A percentile compares a stretch with the other conserved stretches of the same genome.
These are phyloP conservation scores for Tetraselmis striata DNA, from an alignment of 139 green algal species.

Conservation along the genomic window DNA sequence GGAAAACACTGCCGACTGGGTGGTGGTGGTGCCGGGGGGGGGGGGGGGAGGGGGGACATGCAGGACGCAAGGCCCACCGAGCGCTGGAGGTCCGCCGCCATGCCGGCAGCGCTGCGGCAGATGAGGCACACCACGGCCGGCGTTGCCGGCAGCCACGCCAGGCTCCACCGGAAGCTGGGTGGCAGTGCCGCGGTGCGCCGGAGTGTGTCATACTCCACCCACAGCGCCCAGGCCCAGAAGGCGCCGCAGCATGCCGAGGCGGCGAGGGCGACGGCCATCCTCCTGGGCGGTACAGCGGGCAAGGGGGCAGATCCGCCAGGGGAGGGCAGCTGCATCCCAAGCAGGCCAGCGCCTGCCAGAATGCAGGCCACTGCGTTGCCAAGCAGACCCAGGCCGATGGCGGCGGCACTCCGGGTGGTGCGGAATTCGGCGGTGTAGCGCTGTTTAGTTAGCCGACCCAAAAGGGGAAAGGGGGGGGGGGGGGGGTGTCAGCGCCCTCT, in stretches of 20 bases:
- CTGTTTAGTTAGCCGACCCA: not conserved
- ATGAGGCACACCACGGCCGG: not conserved
- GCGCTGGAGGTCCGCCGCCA: not conserved
- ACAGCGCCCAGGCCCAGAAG: not conserved
- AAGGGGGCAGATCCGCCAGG: not conserved
- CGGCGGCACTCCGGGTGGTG: not conserved
- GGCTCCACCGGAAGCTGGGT: not conserved
- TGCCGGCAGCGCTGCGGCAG: not conserved
- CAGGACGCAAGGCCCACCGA: not conserved
- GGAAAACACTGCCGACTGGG: not conserved
- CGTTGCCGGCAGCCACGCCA: not conserved
- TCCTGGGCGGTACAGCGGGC: too few species aligned
- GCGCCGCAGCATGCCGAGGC: not conserved
- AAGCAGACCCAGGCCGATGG: not conserved
- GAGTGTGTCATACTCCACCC: not conserved
- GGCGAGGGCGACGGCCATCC: not conserved
- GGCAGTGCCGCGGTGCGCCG: not conserved
- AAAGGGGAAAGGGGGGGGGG: too few species aligned
- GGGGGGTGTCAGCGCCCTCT: too few species aligned
- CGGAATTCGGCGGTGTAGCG: not conserved
- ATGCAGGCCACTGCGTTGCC: not conserved
- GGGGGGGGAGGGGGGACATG: not conserved
- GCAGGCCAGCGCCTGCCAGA: not conserved
- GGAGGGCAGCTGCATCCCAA: not conserved
- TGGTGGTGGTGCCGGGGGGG: not conserved